Percentiles rank a stretch among this genome's conserved stretches.
Conservation (phyloP, 306 rosid species). For the Coriaria nepalensis region DNA sequence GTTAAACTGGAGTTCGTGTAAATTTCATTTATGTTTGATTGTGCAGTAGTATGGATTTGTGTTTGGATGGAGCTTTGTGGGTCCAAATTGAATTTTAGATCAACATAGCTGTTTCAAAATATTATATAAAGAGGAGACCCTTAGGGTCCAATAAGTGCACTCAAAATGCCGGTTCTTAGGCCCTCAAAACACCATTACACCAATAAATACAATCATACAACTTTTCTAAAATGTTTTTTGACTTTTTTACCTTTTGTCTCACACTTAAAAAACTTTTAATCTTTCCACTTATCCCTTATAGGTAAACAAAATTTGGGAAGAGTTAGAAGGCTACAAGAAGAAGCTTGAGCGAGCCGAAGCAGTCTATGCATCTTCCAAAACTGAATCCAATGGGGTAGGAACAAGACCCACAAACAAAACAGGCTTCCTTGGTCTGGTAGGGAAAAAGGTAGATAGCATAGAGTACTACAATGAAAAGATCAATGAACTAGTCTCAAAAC, state of each 20-base stretch:
- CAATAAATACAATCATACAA: too few relatives aligned
- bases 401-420: slow-evolving; percentile 59
- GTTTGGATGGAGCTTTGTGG: too few relatives aligned
- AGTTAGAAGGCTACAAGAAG: slow-evolving; percentile 60
- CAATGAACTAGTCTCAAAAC: slow-evolving; percentile 35
- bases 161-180: background rate
- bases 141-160: too few relatives aligned
- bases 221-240: too few relatives aligned
- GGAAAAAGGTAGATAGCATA: slow-evolving; percentile 70
- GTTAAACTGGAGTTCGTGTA: too few relatives aligned
- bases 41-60: too few relatives aligned
- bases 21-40: background rate
- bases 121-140: too few relatives aligned
- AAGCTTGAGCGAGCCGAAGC: slow-evolving; percentile 68
- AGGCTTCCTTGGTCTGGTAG: slow-evolving; percentile 68
- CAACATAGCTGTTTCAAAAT: too few relatives aligned
- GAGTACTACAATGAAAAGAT: slow-evolving; percentile 48
- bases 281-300: slow-evolving; percentile 16
- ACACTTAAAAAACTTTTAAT: too few relatives aligned
- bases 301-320: slow-evolving; percentile 60
- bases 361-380: slow-evolving; percentile 38
- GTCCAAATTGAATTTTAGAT: too few relatives aligned
- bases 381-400: slow-evolving; percentile 57
- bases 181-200: too few relatives aligned
- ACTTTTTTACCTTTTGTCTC: too few relatives aligned